These are phyloP conservation scores for Daedaleopsis sinensis DNA, from an alignment of 768 basidiomycete species.

Conservation along the genomic window DNA sequence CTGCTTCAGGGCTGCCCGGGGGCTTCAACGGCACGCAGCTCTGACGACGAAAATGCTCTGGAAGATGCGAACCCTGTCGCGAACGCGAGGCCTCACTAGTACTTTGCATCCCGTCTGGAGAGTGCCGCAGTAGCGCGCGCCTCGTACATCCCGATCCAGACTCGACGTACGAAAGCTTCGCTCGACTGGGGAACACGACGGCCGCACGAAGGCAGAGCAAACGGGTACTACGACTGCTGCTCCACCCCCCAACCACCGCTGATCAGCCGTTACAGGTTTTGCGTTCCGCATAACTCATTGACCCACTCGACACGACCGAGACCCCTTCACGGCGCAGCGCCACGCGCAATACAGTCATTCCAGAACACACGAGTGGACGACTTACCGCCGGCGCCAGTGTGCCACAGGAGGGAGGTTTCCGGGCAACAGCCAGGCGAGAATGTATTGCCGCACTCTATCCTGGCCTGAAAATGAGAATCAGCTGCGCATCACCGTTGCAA, in stretches of 20 bases:
- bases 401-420: background rate
- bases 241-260: background rate
- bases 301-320: background rate
- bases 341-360: background rate
- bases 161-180: background rate
- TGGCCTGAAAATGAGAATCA: background rate
- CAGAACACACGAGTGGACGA: background rate
- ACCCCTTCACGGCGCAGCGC: too few relatives aligned
- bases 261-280: background rate
- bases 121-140: background rate
- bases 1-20: constrained; percentile 3
- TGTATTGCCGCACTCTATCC: background rate
- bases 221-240: background rate
- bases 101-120: background rate
- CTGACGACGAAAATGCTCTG: background rate
- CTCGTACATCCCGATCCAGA: background rate
- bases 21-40: background rate
- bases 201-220: background rate
- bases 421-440: too few relatives aligned
- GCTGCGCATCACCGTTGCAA: background rate
- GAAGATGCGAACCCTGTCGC: background rate
- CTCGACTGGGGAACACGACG: background rate
- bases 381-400: background rate
- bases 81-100: background rate
- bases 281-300: too few relatives aligned